Evolutionary conservation across 495 filamentous ascomycete genomes (phyloP).

Genomic region (Sphaerosporella brunnea): DNA sequence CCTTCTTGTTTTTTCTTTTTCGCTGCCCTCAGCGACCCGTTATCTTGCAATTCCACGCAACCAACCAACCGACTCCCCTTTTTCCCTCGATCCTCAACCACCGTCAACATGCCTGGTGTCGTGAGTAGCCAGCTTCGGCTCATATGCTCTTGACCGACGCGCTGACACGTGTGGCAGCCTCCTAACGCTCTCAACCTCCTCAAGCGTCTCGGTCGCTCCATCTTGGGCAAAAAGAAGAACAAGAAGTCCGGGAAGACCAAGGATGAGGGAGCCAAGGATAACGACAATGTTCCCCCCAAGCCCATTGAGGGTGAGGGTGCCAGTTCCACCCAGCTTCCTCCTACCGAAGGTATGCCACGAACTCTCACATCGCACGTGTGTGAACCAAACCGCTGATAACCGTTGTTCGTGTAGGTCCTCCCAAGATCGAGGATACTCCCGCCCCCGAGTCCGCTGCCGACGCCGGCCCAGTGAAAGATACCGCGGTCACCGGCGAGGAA

Average conservation of each 20-base stretch:
- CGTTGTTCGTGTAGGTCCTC: too few relatives aligned
- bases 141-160: neutral
- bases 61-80: neutral
- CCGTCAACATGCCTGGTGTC: slow-evolving; percentile 24
- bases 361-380: neutral
- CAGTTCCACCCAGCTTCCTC: neutral
- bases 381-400: neutral
- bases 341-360: slow-evolving; percentile 4
- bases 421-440: neutral
- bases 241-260: slow-evolving; percentile 11
- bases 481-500: neutral
- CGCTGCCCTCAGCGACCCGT: neutral
- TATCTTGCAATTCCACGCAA: neutral
- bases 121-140: slow-evolving; percentile 22
- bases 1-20: neutral
- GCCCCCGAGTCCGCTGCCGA: neutral
- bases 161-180: too few relatives aligned
- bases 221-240: slow-evolving; percentile 17
- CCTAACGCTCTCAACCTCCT: slow-evolving; percentile 17
- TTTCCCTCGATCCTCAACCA: too few relatives aligned
- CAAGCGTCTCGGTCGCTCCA: slow-evolving; percentile 22
- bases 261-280: slow-evolving; percentile 2
- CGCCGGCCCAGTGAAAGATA: neutral
- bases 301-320: slow-evolving; percentile 1
- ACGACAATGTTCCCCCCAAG: neutral